Conservation (phyloP, 176 grass and related monocot species). For the Urochloa ruziziensis region DNA sequence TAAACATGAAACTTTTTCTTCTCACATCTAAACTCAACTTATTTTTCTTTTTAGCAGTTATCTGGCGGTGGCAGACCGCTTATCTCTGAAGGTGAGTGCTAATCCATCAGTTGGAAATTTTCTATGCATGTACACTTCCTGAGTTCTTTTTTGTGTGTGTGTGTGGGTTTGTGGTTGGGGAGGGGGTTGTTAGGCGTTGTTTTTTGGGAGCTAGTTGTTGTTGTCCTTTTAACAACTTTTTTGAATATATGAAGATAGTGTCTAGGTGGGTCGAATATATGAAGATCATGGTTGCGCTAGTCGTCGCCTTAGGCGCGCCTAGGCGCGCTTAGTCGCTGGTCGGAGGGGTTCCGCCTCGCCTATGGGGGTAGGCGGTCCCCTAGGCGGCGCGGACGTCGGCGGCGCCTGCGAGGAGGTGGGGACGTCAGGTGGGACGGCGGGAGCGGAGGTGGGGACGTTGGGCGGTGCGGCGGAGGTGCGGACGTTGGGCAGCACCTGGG, state of each 20-base stretch:
- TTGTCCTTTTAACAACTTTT: neutral
- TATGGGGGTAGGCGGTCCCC: too few relatives aligned
- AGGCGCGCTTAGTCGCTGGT: too few relatives aligned
- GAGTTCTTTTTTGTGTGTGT: neutral
- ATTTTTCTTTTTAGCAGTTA: constrained; percentile 23
- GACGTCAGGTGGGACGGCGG: too few relatives aligned
- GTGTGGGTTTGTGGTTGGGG: neutral
- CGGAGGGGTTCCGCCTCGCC: too few relatives aligned
- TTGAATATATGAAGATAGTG: neutral
- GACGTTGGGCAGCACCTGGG: too few relatives aligned
- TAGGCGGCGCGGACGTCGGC: too few relatives aligned
- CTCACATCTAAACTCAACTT: neutral
- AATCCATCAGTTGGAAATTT: constrained; percentile 6
- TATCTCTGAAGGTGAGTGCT: constrained; percentile 50
- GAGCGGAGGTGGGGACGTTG: too few relatives aligned
- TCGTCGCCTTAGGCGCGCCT: too few relatives aligned
- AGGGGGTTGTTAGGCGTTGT: neutral
- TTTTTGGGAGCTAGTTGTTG: neutral
- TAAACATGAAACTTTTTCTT: neutral
- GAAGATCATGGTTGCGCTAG: too few relatives aligned
- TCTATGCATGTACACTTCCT: neutral
- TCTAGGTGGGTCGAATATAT: too few relatives aligned
- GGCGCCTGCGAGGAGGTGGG: too few relatives aligned
- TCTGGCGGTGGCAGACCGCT: constrained; percentile 5
- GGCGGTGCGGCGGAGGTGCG: too few relatives aligned